Conservation (phyloP, 192 early-diverging fungal genomes). For the Radiomyces spectabilis region DNA sequence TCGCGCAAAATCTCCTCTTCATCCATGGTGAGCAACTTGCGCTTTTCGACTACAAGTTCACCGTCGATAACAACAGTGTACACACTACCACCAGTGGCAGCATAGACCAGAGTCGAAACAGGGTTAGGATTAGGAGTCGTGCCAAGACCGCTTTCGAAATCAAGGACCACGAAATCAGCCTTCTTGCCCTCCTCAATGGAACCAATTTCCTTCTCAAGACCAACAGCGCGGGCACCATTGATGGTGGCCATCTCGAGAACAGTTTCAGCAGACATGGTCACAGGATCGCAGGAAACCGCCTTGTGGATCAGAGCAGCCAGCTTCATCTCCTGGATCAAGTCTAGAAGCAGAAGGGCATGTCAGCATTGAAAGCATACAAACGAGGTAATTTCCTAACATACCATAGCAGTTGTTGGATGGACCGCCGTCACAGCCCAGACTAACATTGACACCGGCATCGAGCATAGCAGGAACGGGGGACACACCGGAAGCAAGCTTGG, state of each 20-base stretch:
- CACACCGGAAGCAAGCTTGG: constrained; percentile 16
- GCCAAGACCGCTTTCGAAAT: constrained; percentile 8
- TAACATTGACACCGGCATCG: constrained; percentile 9
- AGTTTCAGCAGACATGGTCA: constrained; percentile 8
- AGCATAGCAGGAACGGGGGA: constrained; percentile 6
- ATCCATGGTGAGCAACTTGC: constrained; percentile 9
- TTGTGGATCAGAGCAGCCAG: constrained; percentile 14
- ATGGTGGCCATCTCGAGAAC: constrained; percentile 18
- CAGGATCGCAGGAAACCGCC: constrained; percentile 11
- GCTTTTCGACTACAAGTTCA: not conserved
- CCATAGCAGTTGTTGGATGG: constrained; percentile 14
- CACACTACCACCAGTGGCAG: constrained; percentile 15
- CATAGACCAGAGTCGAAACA: constrained; percentile 5
- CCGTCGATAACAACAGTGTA: constrained; percentile 10
- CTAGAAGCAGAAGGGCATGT: not conserved
- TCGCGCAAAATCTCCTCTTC: constrained; percentile 1
- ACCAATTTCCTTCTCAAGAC: constrained; percentile 14
- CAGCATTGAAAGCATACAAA: not conserved
- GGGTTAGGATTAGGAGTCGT: constrained; percentile 15
- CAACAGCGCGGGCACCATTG: constrained; percentile 17
- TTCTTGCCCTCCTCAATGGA: constrained; percentile 16
- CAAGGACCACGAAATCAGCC: constrained; percentile 14
- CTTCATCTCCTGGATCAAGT: constrained; percentile 18
- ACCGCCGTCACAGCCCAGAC: constrained; percentile 9
- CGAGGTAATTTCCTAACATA: not conserved